Percentiles rank a stretch among this genome's conserved stretches.
phyloP scores from a whole-genome alignment of 352 stramenopile species.

The Plasmopara viticola region DNA sequence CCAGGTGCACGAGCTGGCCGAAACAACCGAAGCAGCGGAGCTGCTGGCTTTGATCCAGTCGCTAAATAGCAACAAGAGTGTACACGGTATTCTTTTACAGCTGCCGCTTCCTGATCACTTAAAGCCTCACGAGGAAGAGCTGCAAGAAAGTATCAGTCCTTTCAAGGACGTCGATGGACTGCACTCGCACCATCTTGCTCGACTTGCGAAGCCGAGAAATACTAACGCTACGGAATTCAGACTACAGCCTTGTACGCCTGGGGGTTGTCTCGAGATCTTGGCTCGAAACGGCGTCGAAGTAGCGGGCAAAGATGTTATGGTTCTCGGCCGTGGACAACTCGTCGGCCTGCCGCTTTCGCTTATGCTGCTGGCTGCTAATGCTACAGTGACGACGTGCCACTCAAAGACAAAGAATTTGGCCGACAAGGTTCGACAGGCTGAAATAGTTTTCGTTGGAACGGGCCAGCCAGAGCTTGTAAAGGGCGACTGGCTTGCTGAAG shows the following conservation, averaged over 20 bases:
- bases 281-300: conserved; percentile 80
- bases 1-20: conserved; percentile 65
- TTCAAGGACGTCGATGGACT: conserved; percentile 99
- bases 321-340: conserved; percentile 96
- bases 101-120: conserved; percentile 58
- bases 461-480: conserved; percentile 93
- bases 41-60: conserved; percentile 58
- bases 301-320: conserved; percentile 92
- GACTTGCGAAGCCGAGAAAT: conserved; percentile 38
- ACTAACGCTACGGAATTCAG: conserved; percentile 34
- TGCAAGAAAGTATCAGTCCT: conserved; percentile 88
- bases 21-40: conserved; percentile 35
- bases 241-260: conserved; percentile 89
- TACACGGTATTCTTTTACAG: conserved; percentile 97
- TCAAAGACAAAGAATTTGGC: conserved; percentile 81
- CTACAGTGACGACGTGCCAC: conserved; percentile 97
- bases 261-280: conserved; percentile 70
- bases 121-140: conserved; percentile 70
- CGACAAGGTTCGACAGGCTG: conserved; percentile 69
- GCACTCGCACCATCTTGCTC: conserved; percentile 94
- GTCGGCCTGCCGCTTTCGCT: conserved; percentile 96
- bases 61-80: conserved; percentile 79
- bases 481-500: conserved; percentile 94
- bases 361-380: conserved; percentile 92
- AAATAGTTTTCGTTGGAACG: conserved; percentile 96